Conservation (phyloP, 192 early-diverging fungal genomes). For the Backusella tarrabulga region DNA sequence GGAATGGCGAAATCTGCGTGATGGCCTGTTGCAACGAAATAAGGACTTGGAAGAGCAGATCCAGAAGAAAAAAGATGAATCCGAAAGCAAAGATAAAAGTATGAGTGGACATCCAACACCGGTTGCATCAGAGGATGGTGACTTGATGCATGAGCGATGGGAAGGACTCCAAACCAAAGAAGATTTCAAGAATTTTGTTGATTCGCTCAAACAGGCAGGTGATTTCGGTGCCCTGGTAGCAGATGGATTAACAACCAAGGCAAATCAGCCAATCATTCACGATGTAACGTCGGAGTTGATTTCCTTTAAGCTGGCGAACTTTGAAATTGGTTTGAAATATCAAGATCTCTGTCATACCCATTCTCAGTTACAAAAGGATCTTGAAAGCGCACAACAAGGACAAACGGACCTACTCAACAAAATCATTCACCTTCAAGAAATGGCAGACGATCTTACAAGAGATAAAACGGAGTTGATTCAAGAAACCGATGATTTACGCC, state of each 20-base stretch:
- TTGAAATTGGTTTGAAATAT: slow-evolving; percentile 41
- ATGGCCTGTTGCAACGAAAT: slow-evolving; percentile 45
- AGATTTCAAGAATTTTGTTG: slow-evolving; percentile 27
- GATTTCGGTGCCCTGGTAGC: slow-evolving; percentile 37
- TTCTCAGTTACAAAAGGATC: slow-evolving; percentile 21
- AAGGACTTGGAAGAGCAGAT: background rate
- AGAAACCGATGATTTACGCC: slow-evolving; percentile 20
- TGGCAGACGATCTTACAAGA: slow-evolving; percentile 24
- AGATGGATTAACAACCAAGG: slow-evolving; percentile 15
- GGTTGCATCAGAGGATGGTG: slow-evolving; percentile 10
- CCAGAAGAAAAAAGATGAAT: slow-evolving; percentile 29
- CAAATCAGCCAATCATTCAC: background rate
- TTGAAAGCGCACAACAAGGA: slow-evolving; percentile 20
- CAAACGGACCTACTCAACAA: slow-evolving; percentile 37
- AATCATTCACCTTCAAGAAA: slow-evolving; percentile 14
- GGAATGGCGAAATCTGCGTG: slow-evolving; percentile 41
- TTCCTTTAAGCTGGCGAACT: slow-evolving; percentile 38
- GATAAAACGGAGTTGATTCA: slow-evolving; percentile 19
- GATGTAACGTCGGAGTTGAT: slow-evolving; percentile 37
- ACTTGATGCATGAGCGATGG: background rate
- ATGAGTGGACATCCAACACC: slow-evolving; percentile 1
- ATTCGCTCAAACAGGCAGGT: slow-evolving; percentile 22
- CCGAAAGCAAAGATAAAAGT: slow-evolving; percentile 20
- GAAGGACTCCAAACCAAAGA: slow-evolving; percentile 9
- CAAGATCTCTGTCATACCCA: slow-evolving; percentile 33